Base-by-base conservation (phyloP, 2,329 filamentous ascomycete genomes). In the Stachybotrys echinatus region DNA sequence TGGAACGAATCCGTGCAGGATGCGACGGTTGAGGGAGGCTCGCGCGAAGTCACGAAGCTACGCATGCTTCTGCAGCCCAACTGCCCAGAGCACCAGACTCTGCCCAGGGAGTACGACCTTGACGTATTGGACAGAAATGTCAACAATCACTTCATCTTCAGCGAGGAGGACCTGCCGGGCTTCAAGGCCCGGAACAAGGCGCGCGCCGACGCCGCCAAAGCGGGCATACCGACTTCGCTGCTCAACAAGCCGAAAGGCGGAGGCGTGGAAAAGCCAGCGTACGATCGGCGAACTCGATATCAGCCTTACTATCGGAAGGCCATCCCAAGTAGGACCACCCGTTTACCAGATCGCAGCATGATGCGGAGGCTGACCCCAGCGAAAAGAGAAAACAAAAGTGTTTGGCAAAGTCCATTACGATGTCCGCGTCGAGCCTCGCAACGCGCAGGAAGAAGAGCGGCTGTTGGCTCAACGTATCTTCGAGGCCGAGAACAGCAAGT, bases 31-130 rank as follows among this genome's bases (percentile, higher is more conserved):
- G 74, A 78, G 59, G 70, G 74, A 14, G 57, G 56, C 47, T 51
- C 52, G 17, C 58, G 58, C 23, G 58, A 65, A 22, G 55, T 65
- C 53, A 68, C 64, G 21, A 67, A 74, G 64, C 66, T 71, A 52
- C 74, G 74, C 51, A 87, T 95, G 71, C 79, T 90, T 54, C 76
- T 96, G 42, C 74, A 78, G 60, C 76, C 77, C 20, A 77, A 83
- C 47, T 74, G 86, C 47, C 74, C 80, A 7, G 77, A 83, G 54
- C 90, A 95, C 64, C 79, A 86, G 58, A 72, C 78, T 5, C 76
- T 96, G n/a, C 91, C 92, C 12, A 89, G 89, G 62, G 90, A 95
- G 62, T 99, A 96, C 70, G 81, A 89, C 57, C 73, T 97, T 51
- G 84, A 90, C 44, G 77, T 90, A 44, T 84, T 70, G 49, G 74